Percentiles rank a stretch among this genome's conserved stretches.
phyloP scores from a whole-genome alignment of 305 asterid species.

The Salvia sclarea region DNA sequence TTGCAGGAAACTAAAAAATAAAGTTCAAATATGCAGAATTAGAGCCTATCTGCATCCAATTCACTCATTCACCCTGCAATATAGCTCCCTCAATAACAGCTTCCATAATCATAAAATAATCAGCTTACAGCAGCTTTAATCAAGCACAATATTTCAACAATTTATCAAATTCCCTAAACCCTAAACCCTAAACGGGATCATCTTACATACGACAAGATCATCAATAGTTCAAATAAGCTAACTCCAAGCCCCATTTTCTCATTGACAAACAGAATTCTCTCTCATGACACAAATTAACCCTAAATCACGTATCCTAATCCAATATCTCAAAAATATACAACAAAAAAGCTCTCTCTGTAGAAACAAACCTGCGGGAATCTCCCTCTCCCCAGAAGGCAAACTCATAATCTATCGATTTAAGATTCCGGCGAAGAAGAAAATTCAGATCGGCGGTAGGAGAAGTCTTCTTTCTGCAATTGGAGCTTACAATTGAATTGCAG shows the following conservation, averaged over 20 bases:
- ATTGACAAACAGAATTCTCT: background rate
- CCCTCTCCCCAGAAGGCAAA: slow-evolving; percentile 83
- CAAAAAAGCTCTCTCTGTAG: too few species aligned
- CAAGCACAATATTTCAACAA: too few species aligned
- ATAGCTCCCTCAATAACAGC: slow-evolving; percentile 1
- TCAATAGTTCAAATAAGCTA: background rate
- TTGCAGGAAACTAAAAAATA: background rate
- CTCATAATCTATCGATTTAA: slow-evolving; percentile 59
- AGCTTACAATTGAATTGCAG: background rate
- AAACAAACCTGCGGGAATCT: slow-evolving; percentile 82
- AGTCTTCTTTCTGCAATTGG: slow-evolving; percentile 14
- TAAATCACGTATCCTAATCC: slow-evolving; percentile 15
- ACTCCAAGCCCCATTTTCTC: slow-evolving; percentile 18
- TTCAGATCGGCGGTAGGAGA: slow-evolving; percentile 25
- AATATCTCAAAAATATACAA: slow-evolving; percentile 1
- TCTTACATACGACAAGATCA: too few species aligned
- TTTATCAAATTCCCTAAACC: too few species aligned
- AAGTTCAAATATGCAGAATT: background rate
- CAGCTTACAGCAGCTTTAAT: background rate
- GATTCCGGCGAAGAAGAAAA: slow-evolving; percentile 17
- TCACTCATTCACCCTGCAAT: slow-evolving; percentile 15
- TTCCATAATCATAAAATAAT: slow-evolving; percentile 19
- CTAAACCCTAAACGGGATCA: too few species aligned
- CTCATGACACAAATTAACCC: background rate
- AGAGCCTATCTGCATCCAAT: background rate